Evolutionary conservation across 768 basidiomycete genomes (phyloP).

Genomic region (Boletus barrowsii): DNA sequence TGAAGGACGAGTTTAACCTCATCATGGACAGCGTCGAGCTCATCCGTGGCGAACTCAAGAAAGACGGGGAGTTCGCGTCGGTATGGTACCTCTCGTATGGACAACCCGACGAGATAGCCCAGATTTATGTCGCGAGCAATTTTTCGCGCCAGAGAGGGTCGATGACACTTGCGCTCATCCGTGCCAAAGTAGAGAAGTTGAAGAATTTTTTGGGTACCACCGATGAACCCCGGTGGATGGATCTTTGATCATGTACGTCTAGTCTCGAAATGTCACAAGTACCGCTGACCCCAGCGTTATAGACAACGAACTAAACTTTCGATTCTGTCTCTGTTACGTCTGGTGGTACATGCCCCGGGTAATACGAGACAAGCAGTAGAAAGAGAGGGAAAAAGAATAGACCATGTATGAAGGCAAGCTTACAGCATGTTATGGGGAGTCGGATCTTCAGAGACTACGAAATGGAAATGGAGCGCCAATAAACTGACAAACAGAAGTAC

Average conservation of each 20-base stretch:
- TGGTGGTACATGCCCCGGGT: no score
- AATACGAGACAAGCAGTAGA: no score
- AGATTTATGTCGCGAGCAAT: background rate
- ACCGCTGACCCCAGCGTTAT: no score
- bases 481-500: no score
- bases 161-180: background rate
- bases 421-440: no score
- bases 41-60: background rate
- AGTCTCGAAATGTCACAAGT: background rate
- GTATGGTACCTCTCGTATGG: background rate
- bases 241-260: background rate
- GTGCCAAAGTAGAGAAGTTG: background rate
- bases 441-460: no score
- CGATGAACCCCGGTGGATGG: background rate
- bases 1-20: background rate
- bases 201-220: background rate
- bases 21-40: background rate
- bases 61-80: background rate
- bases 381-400: no score
- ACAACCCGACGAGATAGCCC: background rate
- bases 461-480: no score
- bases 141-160: background rate
- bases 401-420: no score
- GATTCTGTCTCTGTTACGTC: no score
- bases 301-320: no score